Percentiles rank a stretch among this genome's conserved stretches.
phyloP scores from a whole-genome alignment of 2,329 filamentous ascomycete species.

The Penicillium sp. region DNA sequence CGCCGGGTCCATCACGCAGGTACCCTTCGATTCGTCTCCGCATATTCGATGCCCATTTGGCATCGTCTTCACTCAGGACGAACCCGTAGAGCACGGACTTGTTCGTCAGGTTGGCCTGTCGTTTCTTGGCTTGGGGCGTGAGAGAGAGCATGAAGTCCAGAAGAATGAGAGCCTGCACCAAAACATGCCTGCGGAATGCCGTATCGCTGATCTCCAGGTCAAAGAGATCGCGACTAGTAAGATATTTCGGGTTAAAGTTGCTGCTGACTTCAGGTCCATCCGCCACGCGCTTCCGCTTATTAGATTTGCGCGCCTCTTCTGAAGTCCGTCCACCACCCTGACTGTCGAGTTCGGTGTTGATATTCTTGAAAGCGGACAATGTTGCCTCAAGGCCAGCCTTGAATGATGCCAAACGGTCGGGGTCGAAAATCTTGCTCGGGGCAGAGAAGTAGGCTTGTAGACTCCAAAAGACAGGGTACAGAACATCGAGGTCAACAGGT shows the following conservation, averaged over 20 bases:
- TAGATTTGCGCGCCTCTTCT: slow-evolving; percentile 63
- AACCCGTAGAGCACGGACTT: slow-evolving; percentile 86
- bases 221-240: slow-evolving; percentile 96
- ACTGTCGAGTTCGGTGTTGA: slow-evolving; percentile 67
- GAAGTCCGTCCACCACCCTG: slow-evolving; percentile 55
- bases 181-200: slow-evolving; percentile 87
- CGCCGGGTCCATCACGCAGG: slow-evolving; percentile 74
- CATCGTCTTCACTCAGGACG: slow-evolving; percentile 76
- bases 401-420: slow-evolving; percentile 64
- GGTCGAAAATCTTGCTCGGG: slow-evolving; percentile 76
- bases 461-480: slow-evolving; percentile 94
- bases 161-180: slow-evolving; percentile 92
- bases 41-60: slow-evolving; percentile 80
- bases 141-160: slow-evolving; percentile 94
- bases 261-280: slow-evolving; percentile 64
- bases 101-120: slow-evolving; percentile 70
- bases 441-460: slow-evolving; percentile 90
- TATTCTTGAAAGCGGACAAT: slow-evolving; percentile 71
- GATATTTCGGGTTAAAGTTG: slow-evolving; percentile 93
- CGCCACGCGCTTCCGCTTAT: slow-evolving; percentile 68
- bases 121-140: slow-evolving; percentile 76
- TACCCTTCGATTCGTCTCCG: slow-evolving; percentile 78
- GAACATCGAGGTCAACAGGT: slow-evolving; percentile 64
- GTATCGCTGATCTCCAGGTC: slow-evolving; percentile 94
- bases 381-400: slow-evolving; percentile 63